These are phyloP conservation scores for Magnaporthiopsis incrustans DNA, from an alignment of 2,329 filamentous ascomycete genomes.

Conservation along the genomic window DNA sequence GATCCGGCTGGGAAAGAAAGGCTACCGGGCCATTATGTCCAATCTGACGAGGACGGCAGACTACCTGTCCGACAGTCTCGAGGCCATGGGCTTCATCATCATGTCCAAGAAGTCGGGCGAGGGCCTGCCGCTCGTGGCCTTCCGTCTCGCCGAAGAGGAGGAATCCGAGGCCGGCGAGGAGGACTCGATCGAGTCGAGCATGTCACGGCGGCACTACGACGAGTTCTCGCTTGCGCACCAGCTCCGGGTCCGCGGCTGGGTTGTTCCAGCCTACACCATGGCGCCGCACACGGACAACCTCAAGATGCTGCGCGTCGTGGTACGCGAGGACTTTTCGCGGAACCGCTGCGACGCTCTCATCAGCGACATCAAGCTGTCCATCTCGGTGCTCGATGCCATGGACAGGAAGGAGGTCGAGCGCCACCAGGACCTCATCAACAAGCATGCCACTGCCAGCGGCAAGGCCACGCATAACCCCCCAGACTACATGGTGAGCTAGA, in stretches of 20 bases:
- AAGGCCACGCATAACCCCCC: conserved; percentile 45
- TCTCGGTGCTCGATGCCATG: conserved; percentile 64
- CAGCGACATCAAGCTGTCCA: conserved; percentile 68
- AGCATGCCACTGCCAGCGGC: conserved; percentile 44
- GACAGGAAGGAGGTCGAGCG: conserved; percentile 63
- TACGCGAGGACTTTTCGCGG: conserved; percentile 85
- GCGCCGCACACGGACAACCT: conserved; percentile 75
- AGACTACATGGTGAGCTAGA: conserved; percentile 38
- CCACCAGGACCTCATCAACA: conserved; percentile 57
- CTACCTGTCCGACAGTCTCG: conserved; percentile 69
- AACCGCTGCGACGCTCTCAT: conserved; percentile 74
- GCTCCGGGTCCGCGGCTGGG: conserved; percentile 80
- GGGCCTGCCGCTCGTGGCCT: conserved; percentile 84
- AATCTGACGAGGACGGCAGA: conserved; percentile 88
- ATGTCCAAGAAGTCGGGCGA: conserved; percentile 72
- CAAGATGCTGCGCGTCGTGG: conserved; percentile 88
- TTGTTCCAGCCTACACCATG: conserved; percentile 96
- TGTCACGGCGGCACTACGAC: conserved; percentile 45
- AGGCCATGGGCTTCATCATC: conserved; percentile 74
- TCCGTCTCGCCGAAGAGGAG: conserved; percentile 59
- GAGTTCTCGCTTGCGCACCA: conserved; percentile 78
- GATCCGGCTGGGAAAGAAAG: conserved; percentile 86
- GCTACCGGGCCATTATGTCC: conserved; percentile 87
- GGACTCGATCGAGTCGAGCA: neutral
- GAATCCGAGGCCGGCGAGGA: conserved; percentile 28